Base-by-base conservation (phyloP, 2,329 filamentous ascomycete genomes). In the Clarireedia homoeocarpa region DNA sequence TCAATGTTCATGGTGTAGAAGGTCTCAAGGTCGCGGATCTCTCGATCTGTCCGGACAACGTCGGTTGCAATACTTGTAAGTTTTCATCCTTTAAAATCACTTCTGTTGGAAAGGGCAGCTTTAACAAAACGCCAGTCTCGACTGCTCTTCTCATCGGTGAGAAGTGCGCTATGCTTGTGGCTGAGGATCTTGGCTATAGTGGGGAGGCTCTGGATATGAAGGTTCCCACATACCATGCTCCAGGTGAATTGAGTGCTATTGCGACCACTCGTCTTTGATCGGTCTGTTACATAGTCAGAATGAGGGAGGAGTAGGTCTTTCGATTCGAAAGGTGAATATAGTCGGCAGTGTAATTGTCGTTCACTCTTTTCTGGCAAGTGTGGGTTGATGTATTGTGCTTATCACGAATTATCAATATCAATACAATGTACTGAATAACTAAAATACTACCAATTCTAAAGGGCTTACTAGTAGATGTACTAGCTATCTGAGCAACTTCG, bases 181-280 rank as follows among this genome's bases (percentile, higher is more conserved):
- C 69, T 42, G 66, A 70, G 58, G 72, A 74, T 59, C 58, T 75
- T 36, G 72, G 72, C 1, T 66, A 67, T 38, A 88, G 88, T 30
- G 65, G 75, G 76, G 61, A 57, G 30, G 86, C 84, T 9, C 74
- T 92, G 59, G 84, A 90, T 44, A 92, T 92, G 88, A 86, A 83
- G 72, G 86, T 79, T 3, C 83, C 83, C 1, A 76, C 74, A 9
- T 86, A 86, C 66, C 71, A 84, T 58, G 82, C 78, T 0, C 81
- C 78, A 0, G 77, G 77, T 5, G 78, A 81, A 34, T 39, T 56
- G 2, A 48, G 48, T 17, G 44, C 12, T 20, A 47, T 57, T 46
- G 50, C 55, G 20, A 48, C 53, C 23, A 12, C 53, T 20, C 47
- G 53, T 38, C 53, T 56, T 56, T 56, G n/a, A 47, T 12, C 10